Conservation (phyloP, 2,329 filamentous ascomycete species). For the Purpureocillium takamizusanense region DNA sequence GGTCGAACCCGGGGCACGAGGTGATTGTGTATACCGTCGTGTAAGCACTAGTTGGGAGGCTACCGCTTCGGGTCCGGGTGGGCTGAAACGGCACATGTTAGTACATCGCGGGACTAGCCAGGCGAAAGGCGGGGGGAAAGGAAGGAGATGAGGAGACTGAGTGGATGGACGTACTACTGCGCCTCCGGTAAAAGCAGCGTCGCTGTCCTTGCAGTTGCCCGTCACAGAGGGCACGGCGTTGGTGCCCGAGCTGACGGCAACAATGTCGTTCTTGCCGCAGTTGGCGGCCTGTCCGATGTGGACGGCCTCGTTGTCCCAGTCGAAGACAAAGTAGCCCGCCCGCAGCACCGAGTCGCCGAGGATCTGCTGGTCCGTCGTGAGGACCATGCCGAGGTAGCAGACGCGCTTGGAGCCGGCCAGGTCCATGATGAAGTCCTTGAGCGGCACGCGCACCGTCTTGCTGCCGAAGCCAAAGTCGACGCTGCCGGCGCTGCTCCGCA, state of each 20-base stretch:
- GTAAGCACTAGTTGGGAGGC: slow-evolving; percentile 7
- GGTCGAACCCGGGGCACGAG: slow-evolving; percentile 14
- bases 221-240: slow-evolving; percentile 21
- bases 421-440: slow-evolving; percentile 41
- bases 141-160: not conserved
- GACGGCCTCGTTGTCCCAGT: slow-evolving; percentile 33
- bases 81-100: slow-evolving; percentile 2
- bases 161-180: slow-evolving; percentile 2
- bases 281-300: slow-evolving; percentile 32
- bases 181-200: slow-evolving; percentile 9
- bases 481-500: slow-evolving; percentile 24
- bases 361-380: slow-evolving; percentile 31
- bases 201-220: slow-evolving; percentile 26
- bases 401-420: slow-evolving; percentile 18
- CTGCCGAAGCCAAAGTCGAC: slow-evolving; percentile 39
- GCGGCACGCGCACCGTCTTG: slow-evolving; percentile 31
- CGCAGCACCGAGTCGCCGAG: slow-evolving; percentile 33
- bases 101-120: not conserved
- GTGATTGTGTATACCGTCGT: slow-evolving; percentile 17
- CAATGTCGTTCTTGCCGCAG: slow-evolving; percentile 28
- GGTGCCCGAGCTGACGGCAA: slow-evolving; percentile 22
- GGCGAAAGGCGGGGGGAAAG: not conserved
- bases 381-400: slow-evolving; percentile 33
- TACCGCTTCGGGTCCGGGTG: slow-evolving; percentile 1
- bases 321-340: slow-evolving; percentile 36